Conservation (phyloP, 441 rosid genomes). For the Breynia disticha region DNA sequence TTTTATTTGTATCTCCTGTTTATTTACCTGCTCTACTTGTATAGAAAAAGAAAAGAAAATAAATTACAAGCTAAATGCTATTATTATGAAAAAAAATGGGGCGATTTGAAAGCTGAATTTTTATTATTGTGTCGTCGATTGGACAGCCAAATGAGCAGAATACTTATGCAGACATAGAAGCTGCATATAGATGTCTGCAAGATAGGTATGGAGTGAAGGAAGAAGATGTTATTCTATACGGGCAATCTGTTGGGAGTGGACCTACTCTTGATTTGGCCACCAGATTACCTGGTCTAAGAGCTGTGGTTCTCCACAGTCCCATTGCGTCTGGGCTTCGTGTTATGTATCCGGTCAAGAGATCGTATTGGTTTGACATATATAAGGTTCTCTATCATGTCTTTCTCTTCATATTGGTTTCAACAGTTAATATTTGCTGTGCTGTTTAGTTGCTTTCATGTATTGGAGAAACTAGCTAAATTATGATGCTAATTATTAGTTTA, state of each 20-base stretch:
- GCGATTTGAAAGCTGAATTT: neutral
- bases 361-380: conserved; percentile 93
- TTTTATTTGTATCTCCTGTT: no score
- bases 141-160: conserved; percentile 83
- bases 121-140: neutral
- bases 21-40: no score
- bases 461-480: neutral
- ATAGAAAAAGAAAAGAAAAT: neutral
- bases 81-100: neutral
- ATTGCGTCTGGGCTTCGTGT: conserved; percentile 87
- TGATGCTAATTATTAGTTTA: conserved; percentile 16
- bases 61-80: neutral
- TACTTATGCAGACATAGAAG: conserved; percentile 80
- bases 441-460: neutral
- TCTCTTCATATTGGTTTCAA: conserved; percentile 2
- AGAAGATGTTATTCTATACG: conserved; percentile 79
- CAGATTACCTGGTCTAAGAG: conserved; percentile 55
- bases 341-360: conserved; percentile 79
- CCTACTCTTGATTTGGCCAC: conserved; percentile 85
- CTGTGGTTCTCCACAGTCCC: conserved; percentile 94
- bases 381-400: conserved; percentile 34
- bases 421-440: neutral
- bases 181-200: conserved; percentile 68
- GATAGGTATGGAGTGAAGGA: conserved; percentile 71
- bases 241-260: conserved; percentile 95